Evolutionary conservation across 2,329 filamentous ascomycete genomes (phyloP).

Genomic region (Cladosporium austrohemisphaericum): DNA sequence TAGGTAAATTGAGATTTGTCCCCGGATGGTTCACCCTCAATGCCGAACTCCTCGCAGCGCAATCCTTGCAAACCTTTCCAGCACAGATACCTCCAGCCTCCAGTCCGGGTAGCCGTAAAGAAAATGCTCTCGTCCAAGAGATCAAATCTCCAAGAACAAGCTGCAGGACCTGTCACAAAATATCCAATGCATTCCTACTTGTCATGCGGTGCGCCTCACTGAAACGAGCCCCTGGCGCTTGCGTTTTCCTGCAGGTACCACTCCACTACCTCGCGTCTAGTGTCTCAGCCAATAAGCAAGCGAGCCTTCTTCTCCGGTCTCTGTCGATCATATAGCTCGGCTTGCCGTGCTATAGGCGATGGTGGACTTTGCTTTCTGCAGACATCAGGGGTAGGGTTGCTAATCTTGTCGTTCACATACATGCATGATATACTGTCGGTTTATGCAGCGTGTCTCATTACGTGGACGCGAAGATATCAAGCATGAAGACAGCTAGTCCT

Average conservation of each 20-base stretch:
- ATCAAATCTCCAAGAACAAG: background rate
- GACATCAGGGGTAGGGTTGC: background rate
- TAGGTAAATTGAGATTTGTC: constrained; percentile 3
- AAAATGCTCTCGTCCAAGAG: background rate
- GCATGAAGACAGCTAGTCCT: no score
- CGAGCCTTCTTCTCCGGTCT: background rate
- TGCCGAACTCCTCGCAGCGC: background rate
- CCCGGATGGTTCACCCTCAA: constrained; percentile 6
- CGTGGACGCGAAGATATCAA: no score
- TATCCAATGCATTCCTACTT: background rate
- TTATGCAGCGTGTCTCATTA: no score
- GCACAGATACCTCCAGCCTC: background rate
- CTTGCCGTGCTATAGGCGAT: background rate
- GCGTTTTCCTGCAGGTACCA: constrained; percentile 7
- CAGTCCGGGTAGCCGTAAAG: background rate
- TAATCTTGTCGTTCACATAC: no score
- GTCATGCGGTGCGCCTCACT: background rate
- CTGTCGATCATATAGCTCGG: constrained; percentile 5
- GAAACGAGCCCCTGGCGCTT: constrained; percentile 7
- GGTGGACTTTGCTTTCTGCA: constrained; percentile 1
- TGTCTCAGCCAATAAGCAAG: background rate
- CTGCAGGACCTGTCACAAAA: background rate
- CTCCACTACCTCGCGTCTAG: background rate
- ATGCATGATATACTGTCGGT: no score
- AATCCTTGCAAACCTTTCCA: constrained; percentile 3